Evolutionary conservation across 768 basidiomycete species (phyloP).

Genomic region (Lactarius hatsudake): DNA sequence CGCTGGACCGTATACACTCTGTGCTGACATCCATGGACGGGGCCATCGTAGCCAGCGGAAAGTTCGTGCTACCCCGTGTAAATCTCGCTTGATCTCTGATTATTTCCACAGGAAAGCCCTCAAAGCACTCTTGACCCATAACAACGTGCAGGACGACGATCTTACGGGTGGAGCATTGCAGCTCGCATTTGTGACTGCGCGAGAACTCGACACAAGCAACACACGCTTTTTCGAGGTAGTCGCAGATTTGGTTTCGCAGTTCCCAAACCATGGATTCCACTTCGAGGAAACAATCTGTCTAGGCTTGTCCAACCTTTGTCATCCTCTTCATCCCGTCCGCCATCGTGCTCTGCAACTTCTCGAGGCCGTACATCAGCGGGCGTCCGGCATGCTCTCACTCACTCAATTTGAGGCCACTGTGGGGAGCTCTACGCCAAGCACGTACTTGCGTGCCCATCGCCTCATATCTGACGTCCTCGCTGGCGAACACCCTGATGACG

Average conservation of each 20-base stretch:
- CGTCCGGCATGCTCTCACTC: conserved; percentile 64
- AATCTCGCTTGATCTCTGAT: conserved; percentile 20
- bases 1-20: conserved; percentile 65
- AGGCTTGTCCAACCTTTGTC: conserved; percentile 81
- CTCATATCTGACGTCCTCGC: conserved; percentile 77
- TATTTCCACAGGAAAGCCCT: conserved; percentile 63
- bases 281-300: conserved; percentile 76
- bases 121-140: conserved; percentile 60
- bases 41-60: conserved; percentile 53
- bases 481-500: conserved; percentile 66
- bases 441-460: conserved; percentile 79
- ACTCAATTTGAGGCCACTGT: conserved; percentile 72
- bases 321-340: conserved; percentile 61
- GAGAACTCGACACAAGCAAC: conserved; percentile 53
- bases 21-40: conserved; percentile 61
- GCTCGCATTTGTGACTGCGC: conserved; percentile 62
- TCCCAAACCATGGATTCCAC: conserved; percentile 55
- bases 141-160: conserved; percentile 45
- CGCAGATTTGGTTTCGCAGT: conserved; percentile 60
- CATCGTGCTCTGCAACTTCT: conserved; percentile 76
- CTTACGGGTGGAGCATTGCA: conserved; percentile 65
- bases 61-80: conserved; percentile 45
- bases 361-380: conserved; percentile 66
- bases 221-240: conserved; percentile 77
- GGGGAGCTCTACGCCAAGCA: conserved; percentile 66